Conservation (phyloP, 2,329 filamentous ascomycete genomes). For the Grosmannia clavigera region DNA sequence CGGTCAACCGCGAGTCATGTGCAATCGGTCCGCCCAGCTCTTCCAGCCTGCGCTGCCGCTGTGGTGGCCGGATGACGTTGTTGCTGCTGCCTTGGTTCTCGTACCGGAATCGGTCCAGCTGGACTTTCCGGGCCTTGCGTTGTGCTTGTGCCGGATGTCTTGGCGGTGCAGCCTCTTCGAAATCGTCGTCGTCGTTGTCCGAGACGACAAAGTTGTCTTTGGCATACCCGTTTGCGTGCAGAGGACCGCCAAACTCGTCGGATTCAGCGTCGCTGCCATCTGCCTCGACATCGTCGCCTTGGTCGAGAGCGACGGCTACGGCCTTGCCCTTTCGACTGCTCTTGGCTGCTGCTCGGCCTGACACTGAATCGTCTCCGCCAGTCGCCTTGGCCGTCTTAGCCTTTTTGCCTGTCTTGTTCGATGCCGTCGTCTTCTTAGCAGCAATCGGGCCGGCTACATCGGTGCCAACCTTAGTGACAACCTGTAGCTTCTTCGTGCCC, state of each 20-base stretch:
- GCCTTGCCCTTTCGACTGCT: background rate
- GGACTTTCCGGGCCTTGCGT: background rate
- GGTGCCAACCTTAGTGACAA: slow-evolving; percentile 25
- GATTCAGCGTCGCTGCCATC: slow-evolving; percentile 27
- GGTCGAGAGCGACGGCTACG: slow-evolving; percentile 9
- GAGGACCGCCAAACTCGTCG: slow-evolving; percentile 21
- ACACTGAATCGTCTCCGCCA: background rate
- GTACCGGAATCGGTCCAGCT: slow-evolving; percentile 8
- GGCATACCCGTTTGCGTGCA: slow-evolving; percentile 31
- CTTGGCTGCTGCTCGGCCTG: background rate
- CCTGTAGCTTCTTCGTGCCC: slow-evolving; percentile 29
- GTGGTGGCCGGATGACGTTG: background rate
- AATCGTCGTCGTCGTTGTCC: slow-evolving; percentile 22
- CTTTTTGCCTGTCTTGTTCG: slow-evolving; percentile 7
- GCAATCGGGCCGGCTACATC: slow-evolving; percentile 7
- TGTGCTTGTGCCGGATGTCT: background rate
- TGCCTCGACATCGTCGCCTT: slow-evolving; percentile 17
- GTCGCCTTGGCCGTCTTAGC: slow-evolving; percentile 10
- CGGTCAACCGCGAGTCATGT: slow-evolving; percentile 38
- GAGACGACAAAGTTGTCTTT: slow-evolving; percentile 30
- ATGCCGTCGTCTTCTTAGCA: background rate
- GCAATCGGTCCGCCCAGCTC: slow-evolving; percentile 46
- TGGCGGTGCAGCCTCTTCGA: slow-evolving; percentile 21
- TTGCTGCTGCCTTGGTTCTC: background rate
- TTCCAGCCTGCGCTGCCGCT: slow-evolving; percentile 23